Percentiles rank a stretch among this genome's conserved stretches.
Evolutionary conservation across 108 stramenopile species (phyloP).

Genomic region (Cyclotella baltica): DNA sequence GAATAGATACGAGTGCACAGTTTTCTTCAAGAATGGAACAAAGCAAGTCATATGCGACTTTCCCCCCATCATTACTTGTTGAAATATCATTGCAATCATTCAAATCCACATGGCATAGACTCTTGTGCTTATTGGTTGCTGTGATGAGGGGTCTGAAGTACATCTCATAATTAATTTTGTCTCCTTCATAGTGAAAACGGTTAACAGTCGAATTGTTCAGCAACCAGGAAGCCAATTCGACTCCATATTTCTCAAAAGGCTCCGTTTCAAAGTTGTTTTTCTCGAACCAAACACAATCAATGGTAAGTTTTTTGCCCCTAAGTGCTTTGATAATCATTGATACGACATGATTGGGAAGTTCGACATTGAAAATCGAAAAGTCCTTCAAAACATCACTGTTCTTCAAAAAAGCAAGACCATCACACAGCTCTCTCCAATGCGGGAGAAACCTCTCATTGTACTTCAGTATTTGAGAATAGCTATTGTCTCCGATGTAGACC

Average conservation of each 20-base stretch:
- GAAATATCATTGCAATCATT: too few relatives aligned
- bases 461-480: neutral
- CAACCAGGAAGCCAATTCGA: neutral
- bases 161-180: neutral
- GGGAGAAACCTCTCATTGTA: neutral
- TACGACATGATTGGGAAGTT: neutral
- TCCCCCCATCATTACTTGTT: too few relatives aligned
- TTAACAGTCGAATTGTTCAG: neutral
- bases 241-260: too few relatives aligned
- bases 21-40: too few relatives aligned
- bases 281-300: neutral
- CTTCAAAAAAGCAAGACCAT: neutral
- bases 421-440: neutral
- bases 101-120: too few relatives aligned
- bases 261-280: neutral
- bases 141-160: neutral
- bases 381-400: neutral
- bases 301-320: neutral
- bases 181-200: neutral
- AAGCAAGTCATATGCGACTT: too few relatives aligned
- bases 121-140: neutral
- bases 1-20: too few relatives aligned
- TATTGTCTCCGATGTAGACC: neutral
- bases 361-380: neutral
- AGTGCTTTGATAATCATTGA: neutral